Conservation (phyloP, 1,139 yeast genomes). For the Suhomyces yuchorum region DNA sequence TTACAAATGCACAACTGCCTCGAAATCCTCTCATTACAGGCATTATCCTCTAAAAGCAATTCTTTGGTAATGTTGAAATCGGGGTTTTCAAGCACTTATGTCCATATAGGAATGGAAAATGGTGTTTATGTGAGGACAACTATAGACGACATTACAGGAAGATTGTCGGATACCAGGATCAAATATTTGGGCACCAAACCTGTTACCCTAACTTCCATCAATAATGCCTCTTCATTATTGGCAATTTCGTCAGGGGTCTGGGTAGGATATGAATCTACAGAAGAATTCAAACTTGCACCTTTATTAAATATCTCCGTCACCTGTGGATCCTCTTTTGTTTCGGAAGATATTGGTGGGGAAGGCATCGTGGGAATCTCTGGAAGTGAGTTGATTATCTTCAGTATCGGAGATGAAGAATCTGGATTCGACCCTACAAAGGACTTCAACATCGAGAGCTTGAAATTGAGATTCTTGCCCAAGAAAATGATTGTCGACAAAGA, state of each 20-base stretch:
- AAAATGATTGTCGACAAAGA: slow-evolving; percentile 34
- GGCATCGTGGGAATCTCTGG: slow-evolving; percentile 67
- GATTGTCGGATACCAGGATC: slow-evolving; percentile 65
- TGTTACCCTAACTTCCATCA: slow-evolving; percentile 49
- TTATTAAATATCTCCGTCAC: slow-evolving; percentile 34
- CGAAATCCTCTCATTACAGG: slow-evolving; percentile 66
- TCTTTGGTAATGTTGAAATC: slow-evolving; percentile 45
- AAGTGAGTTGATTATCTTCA: slow-evolving; percentile 57
- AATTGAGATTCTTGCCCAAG: slow-evolving; percentile 57
- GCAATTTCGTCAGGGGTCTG: slow-evolving; percentile 51
- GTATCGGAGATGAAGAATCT: slow-evolving; percentile 47
- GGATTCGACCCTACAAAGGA: slow-evolving; percentile 46
- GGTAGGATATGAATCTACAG: slow-evolving; percentile 28
- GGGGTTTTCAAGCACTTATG: slow-evolving; percentile 20
- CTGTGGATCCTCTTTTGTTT: slow-evolving; percentile 54
- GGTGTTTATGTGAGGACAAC: slow-evolving; percentile 75
- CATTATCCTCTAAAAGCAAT: slow-evolving; percentile 59
- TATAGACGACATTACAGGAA: slow-evolving; percentile 62
- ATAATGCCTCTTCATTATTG: slow-evolving; percentile 29
- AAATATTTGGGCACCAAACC: slow-evolving; percentile 73
- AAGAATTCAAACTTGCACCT: slow-evolving; percentile 45
- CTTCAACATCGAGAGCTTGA: slow-evolving; percentile 44
- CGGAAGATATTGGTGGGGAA: slow-evolving; percentile 63
- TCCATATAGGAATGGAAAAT: slow-evolving; percentile 79
- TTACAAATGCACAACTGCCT: slow-evolving; percentile 64